Conservation (phyloP, 192 early-diverging fungal genomes). For the Coemansia pectinata region DNA sequence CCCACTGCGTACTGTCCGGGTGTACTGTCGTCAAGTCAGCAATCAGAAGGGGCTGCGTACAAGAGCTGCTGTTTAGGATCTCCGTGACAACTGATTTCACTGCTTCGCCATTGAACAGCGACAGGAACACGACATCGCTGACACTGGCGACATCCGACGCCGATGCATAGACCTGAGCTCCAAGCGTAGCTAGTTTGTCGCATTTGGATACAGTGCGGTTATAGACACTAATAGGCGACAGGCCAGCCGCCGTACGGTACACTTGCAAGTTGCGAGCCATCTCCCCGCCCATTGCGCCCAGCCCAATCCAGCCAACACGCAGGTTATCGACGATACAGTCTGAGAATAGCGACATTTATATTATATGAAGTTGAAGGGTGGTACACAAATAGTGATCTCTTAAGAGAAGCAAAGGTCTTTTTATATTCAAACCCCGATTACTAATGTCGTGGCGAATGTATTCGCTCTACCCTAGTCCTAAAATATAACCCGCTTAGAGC, state of each 20-base stretch:
- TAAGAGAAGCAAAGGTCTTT: neutral
- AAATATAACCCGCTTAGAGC: neutral
- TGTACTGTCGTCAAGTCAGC: constrained; percentile 64
- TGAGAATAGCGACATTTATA: neutral
- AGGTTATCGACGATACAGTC: neutral
- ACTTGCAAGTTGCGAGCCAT: constrained; percentile 66
- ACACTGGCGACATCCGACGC: constrained; percentile 36
- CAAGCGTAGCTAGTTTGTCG: constrained; percentile 31
- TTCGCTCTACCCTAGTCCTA: neutral
- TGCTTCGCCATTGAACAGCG: constrained; percentile 62
- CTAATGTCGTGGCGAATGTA: neutral
- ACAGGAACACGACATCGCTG: constrained; percentile 64
- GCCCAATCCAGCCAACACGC: constrained; percentile 62
- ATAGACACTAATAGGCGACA: constrained; percentile 57
- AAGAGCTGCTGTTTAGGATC: constrained; percentile 15
- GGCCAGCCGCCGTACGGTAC: constrained; percentile 32
- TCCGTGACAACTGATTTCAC: constrained; percentile 51
- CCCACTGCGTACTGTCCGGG: constrained; percentile 37
- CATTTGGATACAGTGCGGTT: constrained; percentile 64
- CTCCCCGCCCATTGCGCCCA: constrained; percentile 63
- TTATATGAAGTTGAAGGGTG: neutral
- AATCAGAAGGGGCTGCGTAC: constrained; percentile 40
- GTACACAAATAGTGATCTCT: neutral
- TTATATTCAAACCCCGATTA: neutral
- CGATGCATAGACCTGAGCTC: constrained; percentile 41